A percentile compares a stretch with the other conserved stretches of the same genome.
phyloP scores from a whole-genome alignment of 805 yeast genomes.

The Yarrowia sp. region DNA sequence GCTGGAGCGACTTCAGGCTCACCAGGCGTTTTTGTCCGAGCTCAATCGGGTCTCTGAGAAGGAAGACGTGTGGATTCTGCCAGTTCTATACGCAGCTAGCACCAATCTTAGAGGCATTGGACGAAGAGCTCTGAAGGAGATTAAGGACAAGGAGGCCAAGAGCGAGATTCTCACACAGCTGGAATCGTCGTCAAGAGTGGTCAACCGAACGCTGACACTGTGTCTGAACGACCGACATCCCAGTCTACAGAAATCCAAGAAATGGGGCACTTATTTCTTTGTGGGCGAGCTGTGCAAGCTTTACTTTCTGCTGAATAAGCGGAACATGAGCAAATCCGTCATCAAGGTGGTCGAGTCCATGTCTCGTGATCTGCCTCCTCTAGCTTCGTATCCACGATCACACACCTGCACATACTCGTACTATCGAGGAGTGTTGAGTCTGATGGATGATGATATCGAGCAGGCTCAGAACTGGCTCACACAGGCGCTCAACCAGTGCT shows the following conservation, averaged over 20 bases:
- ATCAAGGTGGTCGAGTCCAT: conserved; percentile 64
- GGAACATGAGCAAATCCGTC: conserved; percentile 69
- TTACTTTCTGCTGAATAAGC: conserved; percentile 61
- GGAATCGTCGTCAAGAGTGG: conserved; percentile 57
- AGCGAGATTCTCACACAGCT: conserved; percentile 29
- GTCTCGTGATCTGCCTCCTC: conserved; percentile 49
- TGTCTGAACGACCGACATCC: conserved; percentile 75
- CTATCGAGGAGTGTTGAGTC: conserved; percentile 62
- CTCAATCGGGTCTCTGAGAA: conserved; percentile 77
- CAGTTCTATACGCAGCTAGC: conserved; percentile 34
- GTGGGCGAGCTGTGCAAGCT: conserved; percentile 65
- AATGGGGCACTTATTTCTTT: conserved; percentile 65
- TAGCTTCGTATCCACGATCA: conserved; percentile 44
- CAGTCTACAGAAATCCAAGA: conserved; percentile 48
- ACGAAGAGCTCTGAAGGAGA: neutral
- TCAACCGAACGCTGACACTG: conserved; percentile 70
- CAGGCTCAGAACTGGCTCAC: conserved; percentile 51
- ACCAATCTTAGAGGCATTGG: conserved; percentile 32
- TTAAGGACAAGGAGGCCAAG: conserved; percentile 8
- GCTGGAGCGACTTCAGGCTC: conserved; percentile 12
- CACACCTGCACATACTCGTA: conserved; percentile 63
- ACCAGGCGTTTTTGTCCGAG: neutral
- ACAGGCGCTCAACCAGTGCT: conserved; percentile 46
- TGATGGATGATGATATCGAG: conserved; percentile 59
- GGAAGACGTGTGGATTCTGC: conserved; percentile 60